Percentiles rank a stretch among this genome's conserved stretches.
Conservation (phyloP, 2,329 filamentous ascomycete genomes). For the Pseudofabraea citricarpa region DNA sequence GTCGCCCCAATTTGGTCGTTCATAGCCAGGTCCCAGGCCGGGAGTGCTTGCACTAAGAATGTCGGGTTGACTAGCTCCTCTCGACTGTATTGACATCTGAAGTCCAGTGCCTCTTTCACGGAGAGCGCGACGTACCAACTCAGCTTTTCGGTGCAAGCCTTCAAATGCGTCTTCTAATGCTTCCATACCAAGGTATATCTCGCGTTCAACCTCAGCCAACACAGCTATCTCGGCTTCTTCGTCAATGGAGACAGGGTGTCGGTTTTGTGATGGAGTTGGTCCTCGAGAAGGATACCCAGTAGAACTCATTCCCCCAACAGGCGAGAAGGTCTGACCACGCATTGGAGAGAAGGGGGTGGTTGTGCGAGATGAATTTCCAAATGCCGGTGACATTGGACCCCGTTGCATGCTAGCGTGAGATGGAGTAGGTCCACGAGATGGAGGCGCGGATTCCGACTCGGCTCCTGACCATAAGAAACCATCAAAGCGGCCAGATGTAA, state of each 20-base stretch:
- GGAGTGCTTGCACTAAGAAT: constrained; percentile 37
- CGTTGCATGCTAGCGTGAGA: constrained; percentile 39
- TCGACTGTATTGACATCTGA: constrained; percentile 24
- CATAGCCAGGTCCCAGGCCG: constrained; percentile 30
- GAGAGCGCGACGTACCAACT: constrained; percentile 71
- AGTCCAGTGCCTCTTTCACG: constrained; percentile 80
- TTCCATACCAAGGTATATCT: constrained; percentile 94
- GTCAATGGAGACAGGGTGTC: constrained; percentile 74
- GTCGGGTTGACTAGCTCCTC: constrained; percentile 20
- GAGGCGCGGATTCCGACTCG: constrained; percentile 49
- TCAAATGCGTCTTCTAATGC: constrained; percentile 91
- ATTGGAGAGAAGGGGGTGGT: constrained; percentile 26
- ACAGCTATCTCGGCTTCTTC: constrained; percentile 91
- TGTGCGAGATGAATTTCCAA: constrained; percentile 20
- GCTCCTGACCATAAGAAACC: constrained; percentile 93
- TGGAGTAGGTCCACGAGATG: constrained; percentile 49
- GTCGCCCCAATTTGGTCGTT: constrained; percentile 23
- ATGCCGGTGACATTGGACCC: constrained; percentile 22
- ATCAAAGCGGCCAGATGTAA: constrained; percentile 90
- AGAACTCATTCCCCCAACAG: constrained; percentile 15
- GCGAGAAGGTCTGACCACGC: constrained; percentile 23
- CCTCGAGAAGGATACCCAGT: constrained; percentile 39
- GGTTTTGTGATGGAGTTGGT: constrained; percentile 49
- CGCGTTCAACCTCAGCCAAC: constrained; percentile 84
- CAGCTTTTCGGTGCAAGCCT: constrained; percentile 78